Conservation (phyloP, 352 stramenopile species). For the Phytophthora ohioensis region DNA sequence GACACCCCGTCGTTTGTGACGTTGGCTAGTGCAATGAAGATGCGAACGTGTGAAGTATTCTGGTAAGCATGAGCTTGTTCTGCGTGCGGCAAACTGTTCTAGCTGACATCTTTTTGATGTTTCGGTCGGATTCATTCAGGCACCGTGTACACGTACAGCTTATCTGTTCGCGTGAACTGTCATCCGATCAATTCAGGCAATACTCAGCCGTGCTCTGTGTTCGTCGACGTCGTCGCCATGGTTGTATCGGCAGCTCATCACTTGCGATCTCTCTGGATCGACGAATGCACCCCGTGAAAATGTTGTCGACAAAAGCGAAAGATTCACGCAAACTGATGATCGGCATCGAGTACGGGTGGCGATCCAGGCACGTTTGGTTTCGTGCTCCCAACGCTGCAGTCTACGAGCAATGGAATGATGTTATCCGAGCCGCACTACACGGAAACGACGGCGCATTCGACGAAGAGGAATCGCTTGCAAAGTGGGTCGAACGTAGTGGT, state of each 20-base stretch:
- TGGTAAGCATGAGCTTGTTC: slow-evolving; percentile 20
- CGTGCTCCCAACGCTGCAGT: slow-evolving; percentile 27
- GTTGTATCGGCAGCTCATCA: slow-evolving; percentile 24
- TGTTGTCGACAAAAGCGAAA: slow-evolving; percentile 31
- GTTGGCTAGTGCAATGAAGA: slow-evolving; percentile 37
- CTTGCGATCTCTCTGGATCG: slow-evolving; percentile 32
- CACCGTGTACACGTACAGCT: slow-evolving; percentile 31
- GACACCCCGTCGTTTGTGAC: slow-evolving; percentile 34
- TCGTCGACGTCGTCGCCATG: slow-evolving; percentile 23
- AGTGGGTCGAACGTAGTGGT: slow-evolving; percentile 28
- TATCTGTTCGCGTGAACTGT: slow-evolving; percentile 28
- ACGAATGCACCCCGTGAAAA: slow-evolving; percentile 35
- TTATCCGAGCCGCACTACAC: slow-evolving; percentile 37
- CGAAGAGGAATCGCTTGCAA: slow-evolving; percentile 26
- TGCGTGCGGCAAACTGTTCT: neutral
- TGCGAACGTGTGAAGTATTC: slow-evolving; percentile 33
- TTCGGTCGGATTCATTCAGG: slow-evolving; percentile 11
- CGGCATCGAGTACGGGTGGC: slow-evolving; percentile 37
- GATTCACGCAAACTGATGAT: slow-evolving; percentile 29
- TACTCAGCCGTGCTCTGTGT: slow-evolving; percentile 35
- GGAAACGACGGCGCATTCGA: slow-evolving; percentile 1
- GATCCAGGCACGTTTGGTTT: slow-evolving; percentile 29
- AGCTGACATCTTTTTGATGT: neutral
- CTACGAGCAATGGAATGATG: slow-evolving; percentile 40
- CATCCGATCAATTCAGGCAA: slow-evolving; percentile 20